Base-by-base conservation (phyloP, 164 flowering plant genomes). In the Taxillus chinensis region DNA sequence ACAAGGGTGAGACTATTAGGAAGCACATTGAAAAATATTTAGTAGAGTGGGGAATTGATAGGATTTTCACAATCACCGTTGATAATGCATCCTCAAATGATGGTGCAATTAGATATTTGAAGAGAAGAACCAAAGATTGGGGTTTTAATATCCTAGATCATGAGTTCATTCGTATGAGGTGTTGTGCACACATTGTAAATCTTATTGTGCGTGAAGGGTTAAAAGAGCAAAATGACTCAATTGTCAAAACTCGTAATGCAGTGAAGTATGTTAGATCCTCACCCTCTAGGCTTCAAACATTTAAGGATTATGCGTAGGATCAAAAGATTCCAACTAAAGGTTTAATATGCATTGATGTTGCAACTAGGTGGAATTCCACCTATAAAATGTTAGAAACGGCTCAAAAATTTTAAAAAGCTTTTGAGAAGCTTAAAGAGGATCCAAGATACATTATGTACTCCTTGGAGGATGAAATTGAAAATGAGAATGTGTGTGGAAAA, bases 241-340 rank as follows among this genome's bases (percentile, higher is more conserved):
- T 51, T n/a, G 39, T 8, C n/a, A 51, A 39, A 7, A 15, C 51
- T 6, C 0, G 48, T 5, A 51, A 49, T 48, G 39, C 39, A 3
- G 57, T 52, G 45, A 51, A 48, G 39, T 62, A 62, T 62, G 57
- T 7, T 3, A 8, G 3, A 14, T 48, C 51, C 10, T 48, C 51
- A 8, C 51, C 51, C 13, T 8, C 51, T 41, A 61, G 60, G 45
- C 51, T 55, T 55, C 50, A 60, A 54, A 66, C 59, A 55, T 66
- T 66, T 17, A 58, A 48, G 50, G 63, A 66, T 12, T 55, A 48
- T 59, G 68, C 63, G 16, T 1, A 51, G 27, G 15, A 14, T 3
- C 1, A 51, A 3, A 51, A 51, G 3, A 8, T 51, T 5, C 0
- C 5, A 15, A 0, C 2, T 3, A n/a, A 51, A 1, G 15, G 54